These are phyloP conservation scores for Rutstroemia sp. DNA, from an alignment of 2,329 filamentous ascomycete species.

Conservation along the genomic window DNA sequence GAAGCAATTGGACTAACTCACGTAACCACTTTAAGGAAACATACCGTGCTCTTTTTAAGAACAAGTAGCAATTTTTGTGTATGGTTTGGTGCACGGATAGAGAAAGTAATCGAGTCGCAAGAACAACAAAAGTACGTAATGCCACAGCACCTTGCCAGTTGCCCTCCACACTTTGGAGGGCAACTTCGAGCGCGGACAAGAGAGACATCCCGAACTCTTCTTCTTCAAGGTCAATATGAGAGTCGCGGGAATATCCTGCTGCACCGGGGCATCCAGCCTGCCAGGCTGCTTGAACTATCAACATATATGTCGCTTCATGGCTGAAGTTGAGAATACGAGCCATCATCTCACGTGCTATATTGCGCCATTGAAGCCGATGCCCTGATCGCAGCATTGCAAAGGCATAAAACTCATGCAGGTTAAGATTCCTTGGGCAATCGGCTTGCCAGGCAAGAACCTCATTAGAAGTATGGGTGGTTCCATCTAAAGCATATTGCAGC, in stretches of 20 bases:
- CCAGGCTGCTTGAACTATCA: slow-evolving; percentile 42
- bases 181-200: slow-evolving; percentile 28
- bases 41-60: slow-evolving; percentile 29
- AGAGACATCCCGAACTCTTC: slow-evolving; percentile 30
- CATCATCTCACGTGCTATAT: slow-evolving; percentile 44
- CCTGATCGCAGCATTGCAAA: slow-evolving; percentile 44
- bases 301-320: slow-evolving; percentile 37
- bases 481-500: slow-evolving; percentile 25
- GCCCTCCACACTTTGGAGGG: slow-evolving; percentile 32
- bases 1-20: slow-evolving; percentile 9
- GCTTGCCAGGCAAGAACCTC: slow-evolving; percentile 42
- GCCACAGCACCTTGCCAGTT: slow-evolving; percentile 44
- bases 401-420: slow-evolving; percentile 45
- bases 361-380: slow-evolving; percentile 44
- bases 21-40: slow-evolving; percentile 35
- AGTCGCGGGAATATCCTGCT: slow-evolving; percentile 20
- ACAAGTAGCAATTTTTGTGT: slow-evolving; percentile 23
- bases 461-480: slow-evolving; percentile 36
- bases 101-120: slow-evolving; percentile 38
- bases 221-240: slow-evolving; percentile 33
- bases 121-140: slow-evolving; percentile 31
- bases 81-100: slow-evolving; percentile 27
- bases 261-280: slow-evolving; percentile 36
- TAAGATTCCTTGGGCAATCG: slow-evolving; percentile 40
- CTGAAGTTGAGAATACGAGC: slow-evolving; percentile 43